Conservation (phyloP, 345 rosid genomes). For the Lumnitzera littorea region DNA sequence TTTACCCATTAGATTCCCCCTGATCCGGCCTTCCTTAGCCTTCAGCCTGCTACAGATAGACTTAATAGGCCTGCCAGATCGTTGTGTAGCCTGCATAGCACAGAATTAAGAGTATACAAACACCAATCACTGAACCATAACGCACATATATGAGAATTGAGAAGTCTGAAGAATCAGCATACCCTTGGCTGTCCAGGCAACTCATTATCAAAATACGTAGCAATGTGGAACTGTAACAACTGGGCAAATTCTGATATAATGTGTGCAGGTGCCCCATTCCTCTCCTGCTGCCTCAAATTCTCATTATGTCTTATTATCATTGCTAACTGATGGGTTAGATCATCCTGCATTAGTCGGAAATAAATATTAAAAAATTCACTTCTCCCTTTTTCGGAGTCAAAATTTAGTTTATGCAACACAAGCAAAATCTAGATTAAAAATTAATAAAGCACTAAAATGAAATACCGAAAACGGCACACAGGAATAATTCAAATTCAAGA, state of each 20-base stretch:
- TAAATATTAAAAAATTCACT: constrained; percentile 13
- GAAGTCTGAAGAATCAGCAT: constrained; percentile 8
- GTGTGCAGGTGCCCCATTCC: constrained; percentile 95
- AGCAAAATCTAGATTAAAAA: no score
- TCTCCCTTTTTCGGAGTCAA: not conserved
- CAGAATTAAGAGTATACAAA: constrained; percentile 5
- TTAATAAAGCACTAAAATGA: not conserved
- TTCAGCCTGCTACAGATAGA: constrained; percentile 94
- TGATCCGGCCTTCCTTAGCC: constrained; percentile 95
- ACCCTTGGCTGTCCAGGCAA: constrained; percentile 99
- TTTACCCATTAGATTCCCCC: constrained; percentile 97
- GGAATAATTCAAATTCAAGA: not conserved
- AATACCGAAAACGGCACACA: not conserved
- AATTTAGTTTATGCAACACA: no score
- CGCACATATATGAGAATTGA: not conserved
- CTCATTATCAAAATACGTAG: constrained; percentile 95
- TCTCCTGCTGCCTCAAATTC: constrained; percentile 79
- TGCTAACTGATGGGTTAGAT: constrained; percentile 90
- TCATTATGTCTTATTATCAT: constrained; percentile 94
- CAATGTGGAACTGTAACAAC: constrained; percentile 88
- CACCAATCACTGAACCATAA: not conserved
- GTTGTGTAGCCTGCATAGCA: constrained; percentile 80
- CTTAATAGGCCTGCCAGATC: constrained; percentile 95
- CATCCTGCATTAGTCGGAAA: constrained; percentile 55
- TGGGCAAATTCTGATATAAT: constrained; percentile 94